Evolutionary conservation across 805 yeast genomes (phyloP), one percentile per base, ranked within the genome.

Genomic region (Candida nonsorbophila): DNA sequence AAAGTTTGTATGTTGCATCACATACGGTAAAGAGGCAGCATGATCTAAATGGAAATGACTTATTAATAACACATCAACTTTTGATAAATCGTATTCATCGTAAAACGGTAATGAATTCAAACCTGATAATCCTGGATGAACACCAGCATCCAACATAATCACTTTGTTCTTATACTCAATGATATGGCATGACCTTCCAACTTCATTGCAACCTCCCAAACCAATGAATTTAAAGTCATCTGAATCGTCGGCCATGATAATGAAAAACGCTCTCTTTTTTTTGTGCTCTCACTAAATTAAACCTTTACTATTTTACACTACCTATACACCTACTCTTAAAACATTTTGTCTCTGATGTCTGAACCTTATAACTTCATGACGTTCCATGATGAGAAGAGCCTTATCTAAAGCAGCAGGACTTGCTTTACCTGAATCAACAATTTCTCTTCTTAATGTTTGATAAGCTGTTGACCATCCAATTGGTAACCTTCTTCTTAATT

Each of bases 201-300:
- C 99, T 53, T 92, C 99, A 44, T 83, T 85, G 40, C 97, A 94
- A n/a, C 97, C 99, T 6, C 99, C 99, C 5, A 92, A 70, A 14
- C 95, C 88, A 37, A 84, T 75, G 62, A 92, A 92, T 51, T 74
- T 75, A 48, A 65, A 64, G 40, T 51, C 51, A 18, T 64, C 70
- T 26, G 60, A 44, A 32, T 51, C 61, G 29, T 59, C 62, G 11
- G 41, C 24, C 27, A 33, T 37, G 19, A 29, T 34, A 7, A 7
- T 7, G 20, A 18, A 18, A 7, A 18, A 18, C 20, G 20, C 9
- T 18, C 20, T 18, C 10, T 18, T 21, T n/a, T 7, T 21, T 8
- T 11, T 21, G 11, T 21, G 19, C 17, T 25, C 5, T 39, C 26
- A 25, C 26, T 18, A 7, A 25, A 25, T 17, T 25, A 18, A 13